These are phyloP conservation scores for Lecanicillium sp. DNA, from an alignment of 2,329 filamentous ascomycete genomes.

Conservation along the genomic window DNA sequence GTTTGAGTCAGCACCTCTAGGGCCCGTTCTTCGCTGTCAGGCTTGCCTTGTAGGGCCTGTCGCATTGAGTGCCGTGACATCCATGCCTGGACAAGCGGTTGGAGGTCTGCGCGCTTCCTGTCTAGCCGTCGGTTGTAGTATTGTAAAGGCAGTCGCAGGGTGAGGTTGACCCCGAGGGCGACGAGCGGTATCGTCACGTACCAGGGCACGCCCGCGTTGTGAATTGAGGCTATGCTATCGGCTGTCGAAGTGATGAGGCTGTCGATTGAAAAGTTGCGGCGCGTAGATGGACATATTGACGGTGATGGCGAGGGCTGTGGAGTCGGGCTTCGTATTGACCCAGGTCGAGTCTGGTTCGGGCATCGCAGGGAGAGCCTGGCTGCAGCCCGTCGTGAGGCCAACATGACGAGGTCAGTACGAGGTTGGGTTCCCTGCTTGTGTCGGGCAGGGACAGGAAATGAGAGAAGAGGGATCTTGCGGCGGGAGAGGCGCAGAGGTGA, in stretches of 20 bases:
- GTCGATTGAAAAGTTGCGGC: conserved; percentile 11
- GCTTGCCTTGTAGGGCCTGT: background rate
- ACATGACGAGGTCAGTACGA: too few species aligned
- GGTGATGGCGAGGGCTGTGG: background rate
- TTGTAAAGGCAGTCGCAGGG: conserved; percentile 39
- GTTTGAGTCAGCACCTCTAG: conserved; percentile 17
- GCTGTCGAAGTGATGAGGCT: conserved; percentile 29
- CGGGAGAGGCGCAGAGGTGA: too few species aligned
- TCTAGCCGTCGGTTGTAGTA: conserved; percentile 29
- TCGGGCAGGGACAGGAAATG: too few species aligned
- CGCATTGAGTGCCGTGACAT: conserved; percentile 15
- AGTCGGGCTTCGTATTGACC: background rate
- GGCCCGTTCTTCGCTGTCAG: conserved; percentile 10
- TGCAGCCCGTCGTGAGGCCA: too few species aligned
- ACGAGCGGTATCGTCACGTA: conserved; percentile 46
- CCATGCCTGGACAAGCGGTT: conserved; percentile 25
- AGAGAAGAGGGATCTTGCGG: too few species aligned
- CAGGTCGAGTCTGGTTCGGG: background rate
- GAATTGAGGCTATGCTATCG: conserved; percentile 34
- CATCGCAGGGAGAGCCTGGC: too few species aligned
- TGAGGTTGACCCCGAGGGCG: conserved; percentile 36
- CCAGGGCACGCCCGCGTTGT: conserved; percentile 43
- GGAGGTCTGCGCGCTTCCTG: conserved; percentile 19
- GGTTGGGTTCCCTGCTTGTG: too few species aligned
- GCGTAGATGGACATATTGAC: conserved; percentile 25